Evolutionary conservation across 148 eudicot genomes (phyloP).

Genomic region (Camellia granthamiana): DNA sequence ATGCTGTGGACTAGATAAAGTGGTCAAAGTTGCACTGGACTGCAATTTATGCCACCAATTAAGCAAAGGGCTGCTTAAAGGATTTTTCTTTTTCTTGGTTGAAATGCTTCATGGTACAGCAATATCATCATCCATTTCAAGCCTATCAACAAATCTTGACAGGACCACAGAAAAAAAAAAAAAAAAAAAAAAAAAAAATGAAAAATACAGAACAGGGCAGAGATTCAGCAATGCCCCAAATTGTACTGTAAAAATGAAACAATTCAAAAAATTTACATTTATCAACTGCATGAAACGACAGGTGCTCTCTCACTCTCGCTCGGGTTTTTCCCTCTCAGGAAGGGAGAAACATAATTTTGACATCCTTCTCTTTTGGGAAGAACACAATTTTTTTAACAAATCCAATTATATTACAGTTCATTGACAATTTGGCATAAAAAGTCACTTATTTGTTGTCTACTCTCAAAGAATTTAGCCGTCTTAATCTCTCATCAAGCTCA

Average conservation of each 20-base stretch:
- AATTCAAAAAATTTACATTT: neutral
- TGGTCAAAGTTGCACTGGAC: neutral
- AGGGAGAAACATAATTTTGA: neutral
- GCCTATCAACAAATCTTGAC: neutral
- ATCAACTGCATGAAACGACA: slow-evolving; percentile 3
- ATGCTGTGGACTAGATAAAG: neutral
- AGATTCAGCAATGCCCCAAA: neutral
- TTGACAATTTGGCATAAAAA: neutral
- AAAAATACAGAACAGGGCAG: neutral
- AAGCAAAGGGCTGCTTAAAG: neutral
- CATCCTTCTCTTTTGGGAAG: neutral
- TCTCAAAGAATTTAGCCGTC: slow-evolving; percentile 60
- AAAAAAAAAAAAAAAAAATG: too few species aligned
- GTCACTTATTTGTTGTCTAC: slow-evolving; percentile 24
- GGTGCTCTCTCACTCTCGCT: neutral
- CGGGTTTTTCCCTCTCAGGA: slow-evolving; percentile 2
- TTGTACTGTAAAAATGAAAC: neutral
- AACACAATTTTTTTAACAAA: neutral
- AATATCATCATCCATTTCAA: neutral
- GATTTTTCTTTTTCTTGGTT: neutral
- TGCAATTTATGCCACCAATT: neutral
- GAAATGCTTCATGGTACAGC: too few species aligned
- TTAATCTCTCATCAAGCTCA: slow-evolving; percentile 77
- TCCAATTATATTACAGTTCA: neutral
- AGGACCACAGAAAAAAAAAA: neutral